These are phyloP conservation scores for Nyssa sinensis DNA, from an alignment of 148 eudicot species.

Conservation along the genomic window DNA sequence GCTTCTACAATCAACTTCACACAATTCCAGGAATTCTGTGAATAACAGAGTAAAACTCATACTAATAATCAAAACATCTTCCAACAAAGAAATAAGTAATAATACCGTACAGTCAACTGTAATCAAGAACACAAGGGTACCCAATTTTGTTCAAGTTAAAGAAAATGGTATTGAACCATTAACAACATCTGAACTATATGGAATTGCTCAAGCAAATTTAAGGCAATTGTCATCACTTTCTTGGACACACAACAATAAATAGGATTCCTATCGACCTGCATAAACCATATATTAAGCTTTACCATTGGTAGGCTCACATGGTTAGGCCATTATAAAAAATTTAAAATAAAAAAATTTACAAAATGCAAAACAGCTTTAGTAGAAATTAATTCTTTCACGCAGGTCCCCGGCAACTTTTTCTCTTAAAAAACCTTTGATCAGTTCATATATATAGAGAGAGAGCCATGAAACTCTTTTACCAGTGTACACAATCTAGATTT, in stretches of 20 bases:
- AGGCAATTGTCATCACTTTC: neutral
- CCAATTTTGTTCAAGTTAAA: neutral
- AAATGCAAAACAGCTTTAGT: neutral
- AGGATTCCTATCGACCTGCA: neutral
- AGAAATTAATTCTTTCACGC: neutral
- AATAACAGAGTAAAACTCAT: neutral
- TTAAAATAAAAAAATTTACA: neutral
- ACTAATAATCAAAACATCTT: neutral
- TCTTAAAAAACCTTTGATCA: neutral
- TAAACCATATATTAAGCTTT: neutral
- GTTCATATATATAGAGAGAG: neutral
- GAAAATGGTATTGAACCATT: neutral
- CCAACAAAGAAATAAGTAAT: neutral
- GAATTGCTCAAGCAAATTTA: neutral
- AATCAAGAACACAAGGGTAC: neutral
- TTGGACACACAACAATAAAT: neutral
- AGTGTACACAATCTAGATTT: neutral
- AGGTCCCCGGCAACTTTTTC: neutral
- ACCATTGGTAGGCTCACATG: neutral
- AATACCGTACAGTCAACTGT: neutral
- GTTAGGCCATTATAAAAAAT: too few species aligned
- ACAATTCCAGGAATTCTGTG: neutral
- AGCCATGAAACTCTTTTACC: neutral
- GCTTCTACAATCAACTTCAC: too few species aligned
- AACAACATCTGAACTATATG: neutral